phyloP scores from a whole-genome alignment of 2,329 filamentous ascomycete genomes.

The Basipetospora chlamydospora region DNA sequence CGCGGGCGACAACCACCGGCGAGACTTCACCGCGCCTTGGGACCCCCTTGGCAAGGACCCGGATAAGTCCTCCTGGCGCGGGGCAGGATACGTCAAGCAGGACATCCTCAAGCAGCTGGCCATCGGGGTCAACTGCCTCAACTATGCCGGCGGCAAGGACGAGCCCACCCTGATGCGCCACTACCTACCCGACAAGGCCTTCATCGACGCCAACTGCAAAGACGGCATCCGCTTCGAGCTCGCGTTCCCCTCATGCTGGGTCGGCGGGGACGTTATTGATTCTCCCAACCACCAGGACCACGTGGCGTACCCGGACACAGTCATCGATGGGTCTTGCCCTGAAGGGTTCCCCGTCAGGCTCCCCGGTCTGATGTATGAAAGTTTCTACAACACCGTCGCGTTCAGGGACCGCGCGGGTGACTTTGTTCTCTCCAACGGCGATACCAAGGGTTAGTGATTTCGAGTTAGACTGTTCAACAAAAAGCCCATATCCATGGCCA shows the following conservation, averaged over 20 bases:
- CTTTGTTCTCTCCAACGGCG: conserved; percentile 68
- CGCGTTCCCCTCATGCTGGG: conserved; percentile 85
- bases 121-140: conserved; percentile 86
- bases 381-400: conserved; percentile 60
- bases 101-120: conserved; percentile 61
- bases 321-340: conserved; percentile 67
- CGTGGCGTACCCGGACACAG: conserved; percentile 62
- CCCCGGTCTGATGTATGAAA: conserved; percentile 70
- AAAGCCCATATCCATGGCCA: no score
- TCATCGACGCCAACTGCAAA: conserved; percentile 66
- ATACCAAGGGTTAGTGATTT: conserved; percentile 46
- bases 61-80: conserved; percentile 54
- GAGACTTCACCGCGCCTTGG: conserved; percentile 54
- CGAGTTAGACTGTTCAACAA: no score
- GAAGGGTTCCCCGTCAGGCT: conserved; percentile 51
- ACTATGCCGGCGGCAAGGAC: conserved; percentile 47
- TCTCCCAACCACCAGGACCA: conserved; percentile 45
- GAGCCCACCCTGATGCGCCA: conserved; percentile 73
- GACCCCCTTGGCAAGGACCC: conserved; percentile 50
- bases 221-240: conserved; percentile 72
- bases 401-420: conserved; percentile 49
- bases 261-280: conserved; percentile 49
- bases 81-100: conserved; percentile 50
- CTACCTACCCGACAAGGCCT: conserved; percentile 64
- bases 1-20: conserved; percentile 53